Evolutionary conservation across 306 rosid species (phyloP), one percentile per base, ranked within the genome.

Genomic region (Quercus robur): DNA sequence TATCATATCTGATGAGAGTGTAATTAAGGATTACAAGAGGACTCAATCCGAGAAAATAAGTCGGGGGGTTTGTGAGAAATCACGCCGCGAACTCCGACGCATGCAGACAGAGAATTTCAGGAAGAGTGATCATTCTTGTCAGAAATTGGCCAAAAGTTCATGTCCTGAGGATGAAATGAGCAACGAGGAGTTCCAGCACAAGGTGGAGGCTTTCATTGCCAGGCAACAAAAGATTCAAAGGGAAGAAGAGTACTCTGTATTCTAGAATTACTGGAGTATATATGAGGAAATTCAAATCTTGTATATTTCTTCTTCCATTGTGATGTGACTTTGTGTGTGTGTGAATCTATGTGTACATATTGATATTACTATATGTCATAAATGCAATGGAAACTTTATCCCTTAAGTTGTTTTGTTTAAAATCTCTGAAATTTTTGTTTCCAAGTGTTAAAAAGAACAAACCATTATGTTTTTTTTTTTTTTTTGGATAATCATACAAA

Each of bases 151-250:
- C 6, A 33, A 56, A 17, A 76, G 75, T 19, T 78, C 82, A 6
- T 81, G 71, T 49, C 83, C 88, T 2, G 97, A 94, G 35, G 97
- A 93, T 44, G 56, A 49, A 17, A 86, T 91, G 94, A 93, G 91
- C 72, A 86, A 87, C 66, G 99, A 94, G 38, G 99, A 94, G 75
- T 94, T 94, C 75, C 91, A 87, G n/a, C 69, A 68, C 77, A 87
- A 85, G 77, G 91, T 94, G 3, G 99, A 93, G 72, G 94, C 90
- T 64, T 94, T 94, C 90, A 93, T 94, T 49, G 97, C 92, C 3
- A 72, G 84, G 77, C 92, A 94, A 73, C 95, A 94, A 80, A 94
- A 77, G 90, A 41, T 90, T 49, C 77, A 84, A 72, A 87, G 87
- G 75, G 90, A 86, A 83, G 97, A 90, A 85, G 84, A 83, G 23